A percentile compares a stretch with the other conserved stretches of the same genome.
phyloP scores from a whole-genome alignment of 73 alveolate genomes.

The Paramecium sexaurelia region DNA sequence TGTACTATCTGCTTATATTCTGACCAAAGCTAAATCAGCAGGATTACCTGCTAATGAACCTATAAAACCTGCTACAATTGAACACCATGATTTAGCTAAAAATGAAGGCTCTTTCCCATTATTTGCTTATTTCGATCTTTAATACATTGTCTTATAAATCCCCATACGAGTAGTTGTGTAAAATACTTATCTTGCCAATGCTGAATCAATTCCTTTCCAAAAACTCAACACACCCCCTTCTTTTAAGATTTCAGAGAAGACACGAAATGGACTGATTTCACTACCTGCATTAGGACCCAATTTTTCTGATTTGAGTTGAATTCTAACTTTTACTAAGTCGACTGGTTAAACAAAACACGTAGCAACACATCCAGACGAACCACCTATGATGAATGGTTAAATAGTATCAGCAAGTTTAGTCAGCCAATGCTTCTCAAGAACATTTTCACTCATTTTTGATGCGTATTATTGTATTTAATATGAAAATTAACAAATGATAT shows the following conservation, averaged over 20 bases:
- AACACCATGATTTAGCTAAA: constrained; percentile 77
- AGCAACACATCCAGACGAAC: constrained; percentile 89
- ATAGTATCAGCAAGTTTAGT: background rate
- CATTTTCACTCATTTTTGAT: background rate
- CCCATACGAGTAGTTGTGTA: constrained; percentile 88
- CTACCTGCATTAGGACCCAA: constrained; percentile 72
- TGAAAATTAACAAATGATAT: background rate
- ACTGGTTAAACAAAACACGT: constrained; percentile 85
- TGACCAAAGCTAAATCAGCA: constrained; percentile 93
- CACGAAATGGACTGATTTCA: constrained; percentile 77
- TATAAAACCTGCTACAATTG: constrained; percentile 89
- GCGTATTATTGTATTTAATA: constrained; percentile 16
- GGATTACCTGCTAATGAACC: constrained; percentile 96
- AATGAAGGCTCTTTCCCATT: constrained; percentile 67
- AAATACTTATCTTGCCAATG: constrained; percentile 81
- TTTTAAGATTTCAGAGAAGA: constrained; percentile 74
- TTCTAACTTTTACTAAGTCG: constrained; percentile 83
- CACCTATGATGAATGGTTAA: constrained; percentile 83
- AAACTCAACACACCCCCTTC: constrained; percentile 84
- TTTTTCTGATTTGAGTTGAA: constrained; percentile 76
- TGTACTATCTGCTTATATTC: constrained; percentile 88
- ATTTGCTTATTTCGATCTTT: constrained; percentile 72
- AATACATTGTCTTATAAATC: constrained; percentile 76
- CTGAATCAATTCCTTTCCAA: constrained; percentile 87
- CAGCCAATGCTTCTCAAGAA: background rate